Percentiles rank a stretch among this genome's conserved stretches.
Evolutionary conservation across 1,284 basidiomycete species (phyloP).

Genomic region (Hypsizygus ulmarius): DNA sequence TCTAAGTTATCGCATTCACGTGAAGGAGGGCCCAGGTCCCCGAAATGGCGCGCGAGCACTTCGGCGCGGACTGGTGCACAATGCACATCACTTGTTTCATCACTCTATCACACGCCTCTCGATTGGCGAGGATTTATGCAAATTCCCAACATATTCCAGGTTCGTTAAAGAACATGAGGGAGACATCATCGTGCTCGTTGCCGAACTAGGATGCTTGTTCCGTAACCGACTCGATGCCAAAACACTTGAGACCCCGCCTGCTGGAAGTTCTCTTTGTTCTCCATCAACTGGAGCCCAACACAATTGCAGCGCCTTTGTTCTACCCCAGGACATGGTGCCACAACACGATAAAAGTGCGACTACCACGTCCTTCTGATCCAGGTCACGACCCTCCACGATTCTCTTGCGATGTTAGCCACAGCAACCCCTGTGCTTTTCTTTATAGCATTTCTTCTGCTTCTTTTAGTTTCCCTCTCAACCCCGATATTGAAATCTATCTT

Average conservation of each 20-base stretch:
- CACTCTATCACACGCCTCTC: slow-evolving; percentile 6
- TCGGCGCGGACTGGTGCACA: too few relatives aligned
- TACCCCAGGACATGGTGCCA: neutral
- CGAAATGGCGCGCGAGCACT: neutral
- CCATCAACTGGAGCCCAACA: neutral
- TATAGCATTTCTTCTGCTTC: slow-evolving; percentile 51
- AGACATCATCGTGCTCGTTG: too few relatives aligned
- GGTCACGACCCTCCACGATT: slow-evolving; percentile 14
- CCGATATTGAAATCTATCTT: slow-evolving; percentile 56
- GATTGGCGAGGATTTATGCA: neutral
- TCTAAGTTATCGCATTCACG: neutral
- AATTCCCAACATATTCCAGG: too few relatives aligned
- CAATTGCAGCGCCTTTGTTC: slow-evolving; percentile 7
- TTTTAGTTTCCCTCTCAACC: slow-evolving; percentile 56
- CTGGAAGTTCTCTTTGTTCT: neutral
- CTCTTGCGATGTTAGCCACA: slow-evolving; percentile 31
- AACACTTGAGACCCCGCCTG: too few relatives aligned
- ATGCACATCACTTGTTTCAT: slow-evolving; percentile 19
- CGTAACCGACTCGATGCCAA: too few relatives aligned
- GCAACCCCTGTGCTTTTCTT: slow-evolving; percentile 44
- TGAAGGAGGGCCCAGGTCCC: neutral
- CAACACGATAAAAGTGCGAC: neutral
- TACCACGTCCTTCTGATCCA: neutral
- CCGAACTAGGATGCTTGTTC: too few relatives aligned
- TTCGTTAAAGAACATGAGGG: too few relatives aligned